Evolutionary conservation across 1,139 yeast species (phyloP).

Genomic region (Spathaspora jeffriesii): DNA sequence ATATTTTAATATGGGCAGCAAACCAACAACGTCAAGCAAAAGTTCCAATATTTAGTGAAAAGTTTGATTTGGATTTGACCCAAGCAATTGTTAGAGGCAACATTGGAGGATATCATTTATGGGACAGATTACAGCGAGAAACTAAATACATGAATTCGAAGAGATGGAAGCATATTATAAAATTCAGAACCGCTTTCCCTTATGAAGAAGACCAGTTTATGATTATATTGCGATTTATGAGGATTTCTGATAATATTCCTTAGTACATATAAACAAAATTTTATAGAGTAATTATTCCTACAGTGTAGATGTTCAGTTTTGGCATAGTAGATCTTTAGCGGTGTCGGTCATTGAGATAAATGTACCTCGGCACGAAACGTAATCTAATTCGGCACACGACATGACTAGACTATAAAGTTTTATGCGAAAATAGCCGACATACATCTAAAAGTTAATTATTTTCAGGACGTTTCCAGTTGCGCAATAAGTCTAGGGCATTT

Average conservation of each 20-base stretch:
- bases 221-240: conserved; percentile 39
- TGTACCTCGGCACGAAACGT: neutral
- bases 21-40: conserved; percentile 24
- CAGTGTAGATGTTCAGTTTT: neutral
- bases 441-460: too few relatives aligned
- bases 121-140: conserved; percentile 43
- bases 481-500: too few relatives aligned
- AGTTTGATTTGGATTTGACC: conserved; percentile 21
- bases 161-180: conserved; percentile 48
- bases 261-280: conserved; percentile 1
- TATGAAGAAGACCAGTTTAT: conserved; percentile 46
- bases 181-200: conserved; percentile 38
- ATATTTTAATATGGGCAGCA: conserved; percentile 42
- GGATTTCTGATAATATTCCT: conserved; percentile 14
- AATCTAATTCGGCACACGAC: too few relatives aligned
- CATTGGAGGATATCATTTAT: conserved; percentile 45
- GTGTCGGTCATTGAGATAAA: neutral
- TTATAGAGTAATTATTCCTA: neutral
- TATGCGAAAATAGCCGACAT: too few relatives aligned
- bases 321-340: neutral
- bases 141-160: conserved; percentile 38
- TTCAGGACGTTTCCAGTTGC: too few relatives aligned
- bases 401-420: too few relatives aligned
- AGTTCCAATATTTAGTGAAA: conserved; percentile 17
- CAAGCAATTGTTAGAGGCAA: conserved; percentile 21